These are phyloP conservation scores for Saturnispora silvae DNA, from an alignment of 805 yeast genomes.

Conservation along the genomic window DNA sequence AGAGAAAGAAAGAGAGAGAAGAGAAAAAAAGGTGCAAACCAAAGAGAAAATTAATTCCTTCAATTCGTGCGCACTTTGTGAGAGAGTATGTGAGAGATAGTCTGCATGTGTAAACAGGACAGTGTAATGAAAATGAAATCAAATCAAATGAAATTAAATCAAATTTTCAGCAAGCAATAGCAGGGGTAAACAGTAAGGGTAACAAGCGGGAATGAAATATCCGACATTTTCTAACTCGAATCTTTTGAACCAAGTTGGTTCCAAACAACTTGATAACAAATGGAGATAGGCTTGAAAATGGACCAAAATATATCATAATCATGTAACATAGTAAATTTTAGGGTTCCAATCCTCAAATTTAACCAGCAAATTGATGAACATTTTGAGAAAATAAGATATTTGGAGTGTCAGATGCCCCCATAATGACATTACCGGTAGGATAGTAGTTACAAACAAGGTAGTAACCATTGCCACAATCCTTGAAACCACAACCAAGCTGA, in stretches of 20 bases:
- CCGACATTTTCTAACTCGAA: too few species aligned
- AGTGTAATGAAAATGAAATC: too few species aligned
- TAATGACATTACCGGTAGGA: slow-evolving; percentile 53
- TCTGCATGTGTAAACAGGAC: neutral
- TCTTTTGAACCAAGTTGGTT: too few species aligned
- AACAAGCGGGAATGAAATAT: too few species aligned
- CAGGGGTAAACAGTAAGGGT: too few species aligned
- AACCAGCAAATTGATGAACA: slow-evolving; percentile 22
- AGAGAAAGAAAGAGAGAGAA: slow-evolving; percentile 1
- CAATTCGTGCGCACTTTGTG: neutral
- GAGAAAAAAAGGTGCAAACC: neutral
- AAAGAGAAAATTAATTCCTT: neutral
- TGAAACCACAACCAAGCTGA: slow-evolving; percentile 62
- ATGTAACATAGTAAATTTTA: too few species aligned
- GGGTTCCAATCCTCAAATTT: too few species aligned
- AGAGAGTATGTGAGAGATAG: neutral
- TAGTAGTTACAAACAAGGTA: slow-evolving; percentile 66
- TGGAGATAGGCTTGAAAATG: too few species aligned
- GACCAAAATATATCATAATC: too few species aligned
- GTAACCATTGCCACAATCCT: slow-evolving; percentile 42
- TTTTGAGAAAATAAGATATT: slow-evolving; percentile 20
- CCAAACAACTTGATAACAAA: too few species aligned
- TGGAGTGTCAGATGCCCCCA: slow-evolving; percentile 8
- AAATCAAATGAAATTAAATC: too few species aligned
- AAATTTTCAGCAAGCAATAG: too few species aligned